These are phyloP conservation scores for Pyrus bretschneideri DNA, from an alignment of 306 rosid genomes.

Conservation along the genomic window DNA sequence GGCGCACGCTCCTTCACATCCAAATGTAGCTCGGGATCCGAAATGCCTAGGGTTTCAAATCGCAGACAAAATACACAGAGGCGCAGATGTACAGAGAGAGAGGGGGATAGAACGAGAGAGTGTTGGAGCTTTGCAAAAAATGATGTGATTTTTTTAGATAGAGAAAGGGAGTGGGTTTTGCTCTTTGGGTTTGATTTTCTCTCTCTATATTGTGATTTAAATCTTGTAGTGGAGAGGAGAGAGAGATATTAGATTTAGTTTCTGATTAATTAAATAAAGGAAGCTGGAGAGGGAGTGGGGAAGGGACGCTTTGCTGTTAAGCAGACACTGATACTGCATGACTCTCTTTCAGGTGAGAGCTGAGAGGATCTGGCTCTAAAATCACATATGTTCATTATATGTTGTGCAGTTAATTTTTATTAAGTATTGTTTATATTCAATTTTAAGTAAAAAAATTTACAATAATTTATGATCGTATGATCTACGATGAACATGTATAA, in stretches of 20 bases:
- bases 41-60: constrained; percentile 47
- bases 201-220: constrained; percentile 55
- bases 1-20: constrained; percentile 46
- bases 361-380: too few species aligned
- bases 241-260: constrained; percentile 15
- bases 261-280: background rate
- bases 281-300: background rate
- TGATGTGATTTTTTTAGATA: constrained; percentile 12
- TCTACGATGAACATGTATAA: fast-evolving
- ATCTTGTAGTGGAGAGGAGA: constrained; percentile 27
- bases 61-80: background rate
- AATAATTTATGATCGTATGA: fast-evolving
- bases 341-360: background rate
- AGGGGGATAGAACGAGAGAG: constrained; percentile 1
- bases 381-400: too few species aligned
- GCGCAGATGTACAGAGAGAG: background rate
- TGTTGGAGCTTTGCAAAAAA: constrained; percentile 16
- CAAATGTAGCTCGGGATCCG: constrained; percentile 56
- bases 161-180: background rate
- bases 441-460: too few species aligned
- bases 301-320: constrained; percentile 35
- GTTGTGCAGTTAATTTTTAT: too few species aligned
- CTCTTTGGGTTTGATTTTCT: constrained; percentile 15
- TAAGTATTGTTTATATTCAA: fast-evolving
- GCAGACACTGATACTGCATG: constrained; percentile 20